phyloP scores from a whole-genome alignment of 1,139 yeast species.

The Magnusiomyces paraingens region DNA sequence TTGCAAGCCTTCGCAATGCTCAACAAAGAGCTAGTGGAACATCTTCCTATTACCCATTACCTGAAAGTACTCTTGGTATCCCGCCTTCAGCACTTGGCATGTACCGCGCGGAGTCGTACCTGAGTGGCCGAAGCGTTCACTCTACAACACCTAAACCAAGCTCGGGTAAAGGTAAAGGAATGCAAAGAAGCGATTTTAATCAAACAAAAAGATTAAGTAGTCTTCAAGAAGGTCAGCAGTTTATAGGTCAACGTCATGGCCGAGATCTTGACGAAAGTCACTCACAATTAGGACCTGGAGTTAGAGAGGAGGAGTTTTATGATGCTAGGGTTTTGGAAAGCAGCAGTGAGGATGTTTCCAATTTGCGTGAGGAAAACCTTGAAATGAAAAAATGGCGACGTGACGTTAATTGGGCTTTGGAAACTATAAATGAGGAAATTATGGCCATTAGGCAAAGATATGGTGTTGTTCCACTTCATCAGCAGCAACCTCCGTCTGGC shows the following conservation, averaged over 20 bases:
- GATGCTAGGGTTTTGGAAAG: not conserved
- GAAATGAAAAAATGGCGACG: conserved; percentile 26
- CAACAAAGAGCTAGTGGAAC: not conserved
- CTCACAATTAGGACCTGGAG: no score
- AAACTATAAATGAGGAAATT: conserved; percentile 29
- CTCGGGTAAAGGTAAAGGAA: not conserved
- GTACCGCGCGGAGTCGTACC: conserved; percentile 5
- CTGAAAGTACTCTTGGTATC: not conserved
- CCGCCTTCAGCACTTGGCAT: not conserved
- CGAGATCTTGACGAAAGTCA: no score
- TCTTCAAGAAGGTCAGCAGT: no score
- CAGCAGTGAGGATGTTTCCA: not conserved
- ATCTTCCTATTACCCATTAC: not conserved
- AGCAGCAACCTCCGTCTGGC: no score
- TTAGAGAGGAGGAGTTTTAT: not conserved
- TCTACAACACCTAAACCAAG: not conserved
- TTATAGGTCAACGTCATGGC: no score
- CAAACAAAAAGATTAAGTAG: no score
- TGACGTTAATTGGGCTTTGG: conserved; percentile 29
- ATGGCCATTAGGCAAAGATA: conserved; percentile 23
- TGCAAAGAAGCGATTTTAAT: no score
- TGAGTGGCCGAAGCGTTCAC: not conserved
- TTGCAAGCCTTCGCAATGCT: not conserved
- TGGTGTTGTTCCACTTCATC: not conserved
- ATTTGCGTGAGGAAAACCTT: not conserved